Base-by-base conservation (phyloP, 2,329 filamentous ascomycete genomes). In the Neopestalotiopsis sp. region DNA sequence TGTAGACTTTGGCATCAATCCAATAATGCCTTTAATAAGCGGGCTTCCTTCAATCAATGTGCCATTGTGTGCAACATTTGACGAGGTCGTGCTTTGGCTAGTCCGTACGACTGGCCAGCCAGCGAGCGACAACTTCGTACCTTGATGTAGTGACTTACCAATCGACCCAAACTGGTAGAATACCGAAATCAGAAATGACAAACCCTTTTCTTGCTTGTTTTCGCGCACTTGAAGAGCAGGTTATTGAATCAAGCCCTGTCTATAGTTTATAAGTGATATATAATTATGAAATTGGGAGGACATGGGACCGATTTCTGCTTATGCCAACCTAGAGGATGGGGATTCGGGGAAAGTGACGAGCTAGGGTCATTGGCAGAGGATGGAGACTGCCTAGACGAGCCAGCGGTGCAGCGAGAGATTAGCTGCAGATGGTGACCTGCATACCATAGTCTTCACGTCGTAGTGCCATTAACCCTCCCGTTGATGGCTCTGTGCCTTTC, bases 341-440 rank as follows among this genome's bases (percentile, higher is more conserved):
- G 45, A 53, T 53, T 53, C 45, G 45, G 45, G 20, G 45, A 53
- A 53, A 53, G 45, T 53, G 45, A n/a, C 17, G 45, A 53, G 45
- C 45, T 53, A 53, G 45, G 45, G 45, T 53, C 45, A 17, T 4
- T 42, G 59, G 34, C 6, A n/a, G 24, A 38, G 28, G 28, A 20
- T 24, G 34, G 59, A 34, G 59, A 32, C 59, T 62, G 34, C 57
- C 24, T 30, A 59, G 30, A 10, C 57, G 57, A 59, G 57, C 57
- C 24, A 30, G 24, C 57, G 57, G 57, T 30, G 57, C 24, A 59
- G 57, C 73, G 70, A 73, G 72, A 73, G 65, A 70, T 75, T 77
- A 76, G 76, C 73, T 77, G 76, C 76, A 78, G 75, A 75, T 76
- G 71, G 34, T 74, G 73, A 73, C 75, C 74, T 77, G 76, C 76